Percentiles rank a stretch among this genome's conserved stretches.
phyloP scores from a whole-genome alignment of 192 early-diverging fungal genomes.

The Dimargaris cristalligena region DNA sequence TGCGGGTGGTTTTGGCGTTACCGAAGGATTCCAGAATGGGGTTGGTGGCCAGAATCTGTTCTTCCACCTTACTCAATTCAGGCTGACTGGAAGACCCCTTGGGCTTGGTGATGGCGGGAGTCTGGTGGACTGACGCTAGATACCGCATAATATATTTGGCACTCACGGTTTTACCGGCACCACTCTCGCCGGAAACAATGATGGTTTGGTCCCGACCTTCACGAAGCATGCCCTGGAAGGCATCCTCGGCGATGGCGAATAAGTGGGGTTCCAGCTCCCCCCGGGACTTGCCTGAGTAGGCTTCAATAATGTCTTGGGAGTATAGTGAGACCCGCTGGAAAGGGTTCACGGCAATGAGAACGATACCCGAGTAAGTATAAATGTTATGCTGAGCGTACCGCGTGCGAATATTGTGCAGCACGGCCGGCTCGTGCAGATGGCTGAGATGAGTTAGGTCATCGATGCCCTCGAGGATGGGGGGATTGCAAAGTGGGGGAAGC shows the following conservation, averaged over 20 bases:
- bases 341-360: conserved; percentile 94
- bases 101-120: conserved; percentile 11
- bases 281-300: conserved; percentile 81
- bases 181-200: conserved; percentile 92
- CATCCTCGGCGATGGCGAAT: conserved; percentile 97
- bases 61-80: conserved; percentile 50
- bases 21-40: conserved; percentile 99
- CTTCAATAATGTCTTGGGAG: conserved; percentile 79
- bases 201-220: conserved; percentile 93
- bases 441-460: conserved; percentile 91
- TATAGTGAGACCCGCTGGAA: conserved; percentile 78
- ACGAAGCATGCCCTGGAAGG: conserved; percentile 87
- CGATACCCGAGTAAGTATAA: conserved; percentile 98
- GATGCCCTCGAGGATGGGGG: conserved; percentile 69
- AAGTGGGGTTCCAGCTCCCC: conserved; percentile 95
- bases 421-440: conserved; percentile 88
- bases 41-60: conserved; percentile 85
- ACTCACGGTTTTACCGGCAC: conserved; percentile 93
- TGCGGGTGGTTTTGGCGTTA: conserved; percentile 97
- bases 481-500: conserved; percentile 86
- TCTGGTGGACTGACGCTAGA: conserved; percentile 67
- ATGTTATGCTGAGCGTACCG: conserved; percentile 87
- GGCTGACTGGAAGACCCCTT: conserved; percentile 9
- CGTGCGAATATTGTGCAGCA: conserved; percentile 80
- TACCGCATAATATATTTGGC: conserved; percentile 98